phyloP scores from a whole-genome alignment of 805 yeast genomes.

The Yamadazyma philogaea region DNA sequence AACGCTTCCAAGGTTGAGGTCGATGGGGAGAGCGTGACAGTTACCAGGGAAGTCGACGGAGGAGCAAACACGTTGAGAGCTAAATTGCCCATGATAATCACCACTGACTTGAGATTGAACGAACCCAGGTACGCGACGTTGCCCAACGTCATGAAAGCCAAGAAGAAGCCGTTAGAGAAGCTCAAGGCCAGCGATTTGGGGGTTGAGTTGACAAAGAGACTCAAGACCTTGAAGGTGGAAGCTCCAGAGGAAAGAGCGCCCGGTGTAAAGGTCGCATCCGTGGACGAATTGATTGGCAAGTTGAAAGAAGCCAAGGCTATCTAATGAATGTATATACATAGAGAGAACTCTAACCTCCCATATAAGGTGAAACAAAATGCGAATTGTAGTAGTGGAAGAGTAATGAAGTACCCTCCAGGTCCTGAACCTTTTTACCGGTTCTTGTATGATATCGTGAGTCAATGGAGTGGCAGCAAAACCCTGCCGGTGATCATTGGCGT shows the following conservation, averaged over 20 bases:
- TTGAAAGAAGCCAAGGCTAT: conserved; percentile 75
- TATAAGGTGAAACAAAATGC: neutral
- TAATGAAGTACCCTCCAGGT: conserved; percentile 5
- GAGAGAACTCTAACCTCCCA: neutral
- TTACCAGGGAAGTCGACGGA: conserved; percentile 93
- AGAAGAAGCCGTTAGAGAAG: conserved; percentile 85
- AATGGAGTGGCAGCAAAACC: neutral
- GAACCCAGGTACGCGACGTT: conserved; percentile 94
- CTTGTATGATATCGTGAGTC: conserved; percentile 6
- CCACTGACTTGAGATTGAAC: conserved; percentile 91
- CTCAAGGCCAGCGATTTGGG: conserved; percentile 63
- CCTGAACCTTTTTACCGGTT: conserved; percentile 7
- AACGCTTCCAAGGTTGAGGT: conserved; percentile 84
- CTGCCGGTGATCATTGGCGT: conserved; percentile 52
- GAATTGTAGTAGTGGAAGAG: neutral
- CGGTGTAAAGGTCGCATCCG: conserved; percentile 75
- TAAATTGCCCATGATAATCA: conserved; percentile 76
- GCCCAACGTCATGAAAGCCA: conserved; percentile 97
- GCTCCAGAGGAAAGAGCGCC: conserved; percentile 84
- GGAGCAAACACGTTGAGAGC: conserved; percentile 84
- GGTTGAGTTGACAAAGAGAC: conserved; percentile 59
- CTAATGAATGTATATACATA: conserved; percentile 23
- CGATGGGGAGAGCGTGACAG: conserved; percentile 54
- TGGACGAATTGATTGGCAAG: conserved; percentile 77
- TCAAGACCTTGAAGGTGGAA: conserved; percentile 67